phyloP scores from a whole-genome alignment of 2,329 filamentous ascomycete species.

The Ophiocordyceps unilateralis region DNA sequence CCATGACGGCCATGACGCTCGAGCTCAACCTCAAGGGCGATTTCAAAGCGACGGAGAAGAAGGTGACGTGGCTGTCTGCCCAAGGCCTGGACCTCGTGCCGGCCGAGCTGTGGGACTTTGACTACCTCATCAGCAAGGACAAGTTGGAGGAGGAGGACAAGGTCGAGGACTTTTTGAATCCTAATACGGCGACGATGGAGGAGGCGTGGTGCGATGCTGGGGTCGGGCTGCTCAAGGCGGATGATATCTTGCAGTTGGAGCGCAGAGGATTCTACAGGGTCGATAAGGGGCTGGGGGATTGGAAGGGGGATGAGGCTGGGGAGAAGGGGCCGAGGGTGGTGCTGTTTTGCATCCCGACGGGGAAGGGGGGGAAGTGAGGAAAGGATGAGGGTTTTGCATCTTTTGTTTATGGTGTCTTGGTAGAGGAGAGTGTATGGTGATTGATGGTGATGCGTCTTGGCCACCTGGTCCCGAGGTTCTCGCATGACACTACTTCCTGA shows the following conservation, averaged over 20 bases:
- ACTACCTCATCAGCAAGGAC: constrained; percentile 90
- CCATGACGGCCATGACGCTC: constrained; percentile 55
- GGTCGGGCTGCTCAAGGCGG: constrained; percentile 59
- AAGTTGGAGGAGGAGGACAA: constrained; percentile 78
- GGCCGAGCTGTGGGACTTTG: constrained; percentile 83
- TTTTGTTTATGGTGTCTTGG: too few species aligned
- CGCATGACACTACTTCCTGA: too few species aligned
- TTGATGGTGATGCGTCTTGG: too few species aligned
- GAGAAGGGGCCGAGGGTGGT: constrained; percentile 31
- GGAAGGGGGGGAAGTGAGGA: constrained; percentile 10
- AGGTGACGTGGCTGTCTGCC: constrained; percentile 80
- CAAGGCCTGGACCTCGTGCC: constrained; percentile 61
- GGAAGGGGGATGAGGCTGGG: constrained; percentile 31
- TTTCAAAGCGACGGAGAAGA: constrained; percentile 91
- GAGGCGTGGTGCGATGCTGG: constrained; percentile 68
- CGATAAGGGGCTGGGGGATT: constrained; percentile 43
- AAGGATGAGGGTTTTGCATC: background rate
- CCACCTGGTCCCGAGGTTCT: too few species aligned
- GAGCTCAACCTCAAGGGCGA: constrained; percentile 87
- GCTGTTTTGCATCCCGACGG: constrained; percentile 40
- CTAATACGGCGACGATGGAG: constrained; percentile 55
- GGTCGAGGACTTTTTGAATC: constrained; percentile 68
- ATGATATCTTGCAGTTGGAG: constrained; percentile 91
- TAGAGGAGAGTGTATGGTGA: too few species aligned
- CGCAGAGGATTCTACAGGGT: constrained; percentile 83